phyloP scores from a whole-genome alignment of 192 early-diverging fungal genomes.

The Funneliformis geosporum region DNA sequence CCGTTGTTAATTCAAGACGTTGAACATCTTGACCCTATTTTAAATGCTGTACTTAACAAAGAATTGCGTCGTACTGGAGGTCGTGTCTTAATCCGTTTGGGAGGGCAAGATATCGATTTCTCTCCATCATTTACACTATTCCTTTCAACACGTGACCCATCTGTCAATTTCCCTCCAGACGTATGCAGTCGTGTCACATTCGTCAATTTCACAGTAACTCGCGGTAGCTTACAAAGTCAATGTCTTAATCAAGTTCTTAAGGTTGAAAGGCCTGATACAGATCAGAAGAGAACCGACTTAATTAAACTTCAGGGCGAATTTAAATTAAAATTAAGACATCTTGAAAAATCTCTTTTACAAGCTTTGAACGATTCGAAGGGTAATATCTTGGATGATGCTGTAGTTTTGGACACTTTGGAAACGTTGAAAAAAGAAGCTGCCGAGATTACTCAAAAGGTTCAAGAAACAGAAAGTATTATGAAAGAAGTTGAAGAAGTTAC shows the following conservation, averaged over 20 bases:
- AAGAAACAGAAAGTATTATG: conserved; percentile 93
- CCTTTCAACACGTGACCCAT: conserved; percentile 92
- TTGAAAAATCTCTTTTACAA: conserved; percentile 92
- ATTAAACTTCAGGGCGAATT: conserved; percentile 97
- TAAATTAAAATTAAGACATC: conserved; percentile 85
- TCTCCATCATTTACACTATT: conserved; percentile 96
- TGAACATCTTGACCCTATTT: conserved; percentile 94
- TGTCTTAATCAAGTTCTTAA: conserved; percentile 96
- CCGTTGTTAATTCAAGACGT: conserved; percentile 97
- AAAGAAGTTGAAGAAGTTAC: conserved; percentile 94
- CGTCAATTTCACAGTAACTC: conserved; percentile 99
- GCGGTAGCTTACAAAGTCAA: conserved; percentile 94
- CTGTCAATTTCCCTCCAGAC: conserved; percentile 93
- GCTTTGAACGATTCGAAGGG: conserved; percentile 94
- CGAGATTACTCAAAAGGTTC: conserved; percentile 89
- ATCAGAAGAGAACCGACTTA: conserved; percentile 87
- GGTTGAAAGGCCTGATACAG: conserved; percentile 94
- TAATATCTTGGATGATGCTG: conserved; percentile 97
- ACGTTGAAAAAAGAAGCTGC: conserved; percentile 95
- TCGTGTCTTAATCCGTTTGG: conserved; percentile 93
- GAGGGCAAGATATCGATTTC: conserved; percentile 98
- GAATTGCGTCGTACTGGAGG: conserved; percentile 96
- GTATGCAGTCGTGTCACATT: conserved; percentile 97
- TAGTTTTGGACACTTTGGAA: conserved; percentile 91
- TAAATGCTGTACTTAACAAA: conserved; percentile 97